phyloP scores from a whole-genome alignment of 306 rosid genomes.

The Sicyos edulis region DNA sequence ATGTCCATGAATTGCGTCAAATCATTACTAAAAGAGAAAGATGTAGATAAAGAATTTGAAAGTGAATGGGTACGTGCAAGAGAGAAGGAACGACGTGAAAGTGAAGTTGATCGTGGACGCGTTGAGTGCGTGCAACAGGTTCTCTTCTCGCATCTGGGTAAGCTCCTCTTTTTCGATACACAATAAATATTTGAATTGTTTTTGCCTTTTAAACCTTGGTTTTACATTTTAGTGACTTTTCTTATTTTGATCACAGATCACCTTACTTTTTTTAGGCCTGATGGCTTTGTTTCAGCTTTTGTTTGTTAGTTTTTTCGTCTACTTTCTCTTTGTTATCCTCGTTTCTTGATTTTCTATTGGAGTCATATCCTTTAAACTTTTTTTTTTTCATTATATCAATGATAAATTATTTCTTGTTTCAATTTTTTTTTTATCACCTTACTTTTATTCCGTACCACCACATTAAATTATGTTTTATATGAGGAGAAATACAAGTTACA shows the following conservation, averaged over 20 bases:
- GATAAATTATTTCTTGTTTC: too few relatives aligned
- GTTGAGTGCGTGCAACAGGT: too few relatives aligned
- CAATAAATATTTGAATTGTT: not conserved
- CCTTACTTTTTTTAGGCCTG: not conserved
- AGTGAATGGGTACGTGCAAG: constrained; percentile 53
- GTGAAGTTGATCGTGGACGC: constrained; percentile 24
- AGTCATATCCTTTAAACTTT: too few relatives aligned
- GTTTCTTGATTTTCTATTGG: too few relatives aligned
- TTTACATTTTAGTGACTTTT: not conserved
- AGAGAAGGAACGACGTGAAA: constrained; percentile 62
- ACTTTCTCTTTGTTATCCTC: too few relatives aligned
- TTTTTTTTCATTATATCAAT: too few relatives aligned
- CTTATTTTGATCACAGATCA: not conserved
- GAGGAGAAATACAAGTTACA: too few relatives aligned
- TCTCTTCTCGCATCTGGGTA: constrained; percentile 97
- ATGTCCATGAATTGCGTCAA: constrained; percentile 69
- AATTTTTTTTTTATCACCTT: too few relatives aligned
- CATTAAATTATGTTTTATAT: not conserved
- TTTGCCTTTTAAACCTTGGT: not conserved
- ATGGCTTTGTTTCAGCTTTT: too few relatives aligned
- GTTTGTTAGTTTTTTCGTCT: too few relatives aligned
- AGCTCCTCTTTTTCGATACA: constrained; percentile 23
- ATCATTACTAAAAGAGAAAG: constrained; percentile 61
- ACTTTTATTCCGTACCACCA: not conserved
- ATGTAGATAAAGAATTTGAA: constrained; percentile 56